phyloP scores from a whole-genome alignment of 352 stramenopile species.

The Phytophthora litchii region DNA sequence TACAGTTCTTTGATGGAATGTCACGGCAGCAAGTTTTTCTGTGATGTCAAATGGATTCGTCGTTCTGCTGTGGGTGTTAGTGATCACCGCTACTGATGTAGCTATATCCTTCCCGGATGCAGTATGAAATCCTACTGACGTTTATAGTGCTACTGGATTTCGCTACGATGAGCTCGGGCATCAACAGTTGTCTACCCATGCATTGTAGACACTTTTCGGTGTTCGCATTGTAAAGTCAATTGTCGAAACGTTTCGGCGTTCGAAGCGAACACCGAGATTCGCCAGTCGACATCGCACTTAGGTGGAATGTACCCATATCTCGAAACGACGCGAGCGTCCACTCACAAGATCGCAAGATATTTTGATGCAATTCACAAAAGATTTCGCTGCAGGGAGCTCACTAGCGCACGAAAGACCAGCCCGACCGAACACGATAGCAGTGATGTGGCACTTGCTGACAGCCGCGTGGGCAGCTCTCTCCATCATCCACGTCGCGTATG shows the following conservation, averaged over 20 bases:
- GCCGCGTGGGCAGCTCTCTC: slow-evolving; percentile 4
- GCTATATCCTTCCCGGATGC: too few species aligned
- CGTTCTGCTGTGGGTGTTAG: too few species aligned
- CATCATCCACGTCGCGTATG: slow-evolving; percentile 7
- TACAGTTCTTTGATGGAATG: too few species aligned
- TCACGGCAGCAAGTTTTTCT: too few species aligned
- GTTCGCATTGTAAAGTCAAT: background rate
- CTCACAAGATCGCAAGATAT: slow-evolving; percentile 10
- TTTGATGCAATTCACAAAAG: slow-evolving; percentile 9
- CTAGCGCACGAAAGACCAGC: background rate
- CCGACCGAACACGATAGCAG: background rate
- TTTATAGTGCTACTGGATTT: too few species aligned
- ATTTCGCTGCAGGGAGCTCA: background rate
- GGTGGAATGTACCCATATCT: slow-evolving; percentile 15
- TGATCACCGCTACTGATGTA: too few species aligned
- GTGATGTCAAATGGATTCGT: too few species aligned
- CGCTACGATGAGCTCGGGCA: too few species aligned
- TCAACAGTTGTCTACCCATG: too few species aligned
- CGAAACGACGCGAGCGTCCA: slow-evolving; percentile 2
- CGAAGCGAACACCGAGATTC: background rate
- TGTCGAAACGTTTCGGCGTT: background rate
- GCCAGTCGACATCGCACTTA: background rate
- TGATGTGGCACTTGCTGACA: slow-evolving; percentile 17
- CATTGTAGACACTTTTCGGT: background rate
- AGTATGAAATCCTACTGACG: too few species aligned